Percentiles rank a stretch among this genome's conserved stretches.
Conservation (phyloP, 306 rosid species). For the Vigna nakashimae region DNA sequence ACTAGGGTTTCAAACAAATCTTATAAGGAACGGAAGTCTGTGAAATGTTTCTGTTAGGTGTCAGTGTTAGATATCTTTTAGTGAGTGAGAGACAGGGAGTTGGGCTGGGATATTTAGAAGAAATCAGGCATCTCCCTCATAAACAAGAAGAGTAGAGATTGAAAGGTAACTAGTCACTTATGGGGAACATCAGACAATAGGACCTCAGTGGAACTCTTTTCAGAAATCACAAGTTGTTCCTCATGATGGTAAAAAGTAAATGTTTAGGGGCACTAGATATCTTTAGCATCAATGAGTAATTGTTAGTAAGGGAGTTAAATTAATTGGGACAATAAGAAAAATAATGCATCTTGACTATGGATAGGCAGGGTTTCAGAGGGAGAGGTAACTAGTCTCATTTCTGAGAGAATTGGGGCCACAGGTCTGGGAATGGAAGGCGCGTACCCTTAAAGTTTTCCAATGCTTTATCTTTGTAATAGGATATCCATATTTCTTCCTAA, state of each 20-base stretch:
- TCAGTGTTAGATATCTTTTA: not conserved
- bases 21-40: not conserved
- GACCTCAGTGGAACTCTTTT: not conserved
- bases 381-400: not conserved
- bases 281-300: not conserved
- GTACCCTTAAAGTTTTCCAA: not conserved
- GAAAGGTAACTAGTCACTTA: not conserved
- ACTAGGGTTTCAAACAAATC: constrained; percentile 15
- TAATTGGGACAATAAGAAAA: not conserved
- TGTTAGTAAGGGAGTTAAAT: not conserved
- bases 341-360: not conserved
- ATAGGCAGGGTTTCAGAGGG: not conserved
- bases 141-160: not conserved
- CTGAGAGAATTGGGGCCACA: not conserved
- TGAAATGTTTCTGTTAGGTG: not conserved
- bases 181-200: not conserved
- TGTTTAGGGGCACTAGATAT: not conserved
- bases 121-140: not conserved
- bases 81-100: not conserved
- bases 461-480: constrained; percentile 9
- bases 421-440: not conserved
- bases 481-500: not conserved
- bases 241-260: not conserved
- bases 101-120: not conserved
- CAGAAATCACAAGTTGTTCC: not conserved